A percentile compares a stretch with the other conserved stretches of the same genome.
Conservation (phyloP, 2,329 filamentous ascomycete species). For the Neofusicoccum sp. region DNA sequence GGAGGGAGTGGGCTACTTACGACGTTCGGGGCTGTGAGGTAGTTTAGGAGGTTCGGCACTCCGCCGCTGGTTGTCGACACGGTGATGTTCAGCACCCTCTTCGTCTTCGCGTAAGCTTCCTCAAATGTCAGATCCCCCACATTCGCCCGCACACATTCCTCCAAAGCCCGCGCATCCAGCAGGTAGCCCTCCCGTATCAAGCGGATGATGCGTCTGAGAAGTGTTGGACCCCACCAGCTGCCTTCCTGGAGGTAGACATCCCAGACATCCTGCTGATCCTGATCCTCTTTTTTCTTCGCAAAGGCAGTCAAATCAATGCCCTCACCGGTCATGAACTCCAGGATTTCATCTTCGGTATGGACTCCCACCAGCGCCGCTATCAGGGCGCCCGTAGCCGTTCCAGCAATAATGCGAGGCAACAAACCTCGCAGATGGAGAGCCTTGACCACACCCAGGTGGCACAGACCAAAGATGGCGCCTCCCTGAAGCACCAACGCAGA, state of each 20-base stretch:
- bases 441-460: conserved; percentile 86
- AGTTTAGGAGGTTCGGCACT: conserved; percentile 83
- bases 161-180: conserved; percentile 75
- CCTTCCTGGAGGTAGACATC: conserved; percentile 25
- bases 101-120: conserved; percentile 83
- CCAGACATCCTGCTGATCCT: conserved; percentile 22
- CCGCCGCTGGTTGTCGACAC: conserved; percentile 74
- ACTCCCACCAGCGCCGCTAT: conserved; percentile 86
- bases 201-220: conserved; percentile 64
- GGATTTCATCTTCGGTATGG: conserved; percentile 81
- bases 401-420: conserved; percentile 85
- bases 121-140: conserved; percentile 90
- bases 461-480: conserved; percentile 86
- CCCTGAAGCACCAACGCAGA: conserved; percentile 85
- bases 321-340: conserved; percentile 71
- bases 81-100: conserved; percentile 87
- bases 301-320: conserved; percentile 83
- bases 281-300: conserved; percentile 39
- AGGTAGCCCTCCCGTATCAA: conserved; percentile 79
- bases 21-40: conserved; percentile 89
- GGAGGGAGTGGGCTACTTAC: conserved; percentile 53
- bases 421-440: conserved; percentile 77
- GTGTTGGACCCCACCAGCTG: conserved; percentile 50
- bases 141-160: conserved; percentile 79
- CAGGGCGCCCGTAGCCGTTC: conserved; percentile 84